These are phyloP conservation scores for Penicillium lagena DNA, from an alignment of 495 filamentous ascomycete species.

Conservation along the genomic window DNA sequence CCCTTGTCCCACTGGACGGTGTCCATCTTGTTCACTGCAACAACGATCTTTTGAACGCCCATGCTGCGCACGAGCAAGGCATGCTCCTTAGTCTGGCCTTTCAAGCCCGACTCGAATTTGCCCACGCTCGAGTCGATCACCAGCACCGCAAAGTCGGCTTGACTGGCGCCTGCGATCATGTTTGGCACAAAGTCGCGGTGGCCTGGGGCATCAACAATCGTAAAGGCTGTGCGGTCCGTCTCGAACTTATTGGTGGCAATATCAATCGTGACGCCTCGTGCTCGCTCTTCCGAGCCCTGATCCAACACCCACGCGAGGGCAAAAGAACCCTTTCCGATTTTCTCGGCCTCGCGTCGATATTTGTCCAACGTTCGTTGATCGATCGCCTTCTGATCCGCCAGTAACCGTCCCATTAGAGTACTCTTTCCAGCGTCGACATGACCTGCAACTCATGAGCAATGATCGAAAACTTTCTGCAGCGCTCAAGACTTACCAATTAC, in stretches of 20 bases:
- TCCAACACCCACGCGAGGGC: slow-evolving; percentile 95
- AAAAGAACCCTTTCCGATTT: slow-evolving; percentile 91
- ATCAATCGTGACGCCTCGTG: slow-evolving; percentile 92
- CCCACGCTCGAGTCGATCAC: slow-evolving; percentile 86
- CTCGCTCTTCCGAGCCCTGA: slow-evolving; percentile 79
- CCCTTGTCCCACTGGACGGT: slow-evolving; percentile 70
- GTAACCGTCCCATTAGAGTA: slow-evolving; percentile 92
- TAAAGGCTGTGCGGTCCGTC: slow-evolving; percentile 78
- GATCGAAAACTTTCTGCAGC: too few relatives aligned
- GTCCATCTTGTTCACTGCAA: slow-evolving; percentile 95
- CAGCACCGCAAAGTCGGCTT: slow-evolving; percentile 93
- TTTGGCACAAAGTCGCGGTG: slow-evolving; percentile 96
- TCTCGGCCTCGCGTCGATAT: slow-evolving; percentile 81
- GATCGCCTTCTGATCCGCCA: slow-evolving; percentile 82
- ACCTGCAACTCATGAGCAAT: slow-evolving; percentile 41
- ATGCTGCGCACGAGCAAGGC: slow-evolving; percentile 85
- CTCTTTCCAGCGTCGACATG: slow-evolving; percentile 98
- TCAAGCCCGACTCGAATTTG: slow-evolving; percentile 87
- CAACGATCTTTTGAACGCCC: slow-evolving; percentile 79
- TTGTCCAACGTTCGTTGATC: slow-evolving; percentile 82
- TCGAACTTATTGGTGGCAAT: slow-evolving; percentile 92
- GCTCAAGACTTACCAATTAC: slow-evolving; percentile 68
- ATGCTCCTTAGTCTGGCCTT: slow-evolving; percentile 92
- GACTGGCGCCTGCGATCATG: slow-evolving; percentile 95
- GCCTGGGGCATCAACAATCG: slow-evolving; percentile 91